Evolutionary conservation across 805 yeast species (phyloP), one percentile per base, ranked within the genome.

Genomic region (Torulaspora franciscae): DNA sequence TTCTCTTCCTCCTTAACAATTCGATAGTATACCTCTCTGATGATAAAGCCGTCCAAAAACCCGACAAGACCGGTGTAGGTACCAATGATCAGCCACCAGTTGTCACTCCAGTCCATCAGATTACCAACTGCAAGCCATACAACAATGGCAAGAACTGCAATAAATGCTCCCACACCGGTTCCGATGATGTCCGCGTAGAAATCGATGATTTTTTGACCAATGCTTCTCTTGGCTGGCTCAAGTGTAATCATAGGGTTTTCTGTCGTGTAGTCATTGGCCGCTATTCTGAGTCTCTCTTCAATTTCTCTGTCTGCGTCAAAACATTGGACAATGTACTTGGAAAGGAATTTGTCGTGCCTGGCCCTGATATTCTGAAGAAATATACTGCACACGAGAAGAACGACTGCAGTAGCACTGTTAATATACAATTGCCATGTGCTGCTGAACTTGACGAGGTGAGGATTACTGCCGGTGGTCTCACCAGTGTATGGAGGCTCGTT

Each of bases 61-160:
- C 75, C 75, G 32, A 71, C 58, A 17, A 71, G 57, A 14, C 76
- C 76, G 0, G 75, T 68, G 47, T 72, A 71, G 1, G 76, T 70
- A 37, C 76, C 76, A 48, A 70, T 71, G 32, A 72, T 69, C 33
- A 71, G 55, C 74, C 74, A 71, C 76, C 75, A 71, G 45, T 69
- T 59, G 37, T 60, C 64, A 50, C 51, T 51, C 66, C 67, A 72
- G 26, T 53, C 23, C 68, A 71, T 59, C n/a, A 57, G 43, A 32
- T 52, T 40, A 33, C 76, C 76, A 27, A 69, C 56, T 17, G 56
- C 55, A 13, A 69, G 13, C 76, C 76, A 71, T 15, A 52, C 64
- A 10, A 51, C 54, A 42, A 71, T 62, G 8, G 64, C 74, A 19
- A 47, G 49, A 13, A 56, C 29, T 11, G 70, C 62, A 33, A 71